These are phyloP conservation scores for Lumnitzera racemosa DNA, from an alignment of 345 rosid genomes.

Conservation along the genomic window DNA sequence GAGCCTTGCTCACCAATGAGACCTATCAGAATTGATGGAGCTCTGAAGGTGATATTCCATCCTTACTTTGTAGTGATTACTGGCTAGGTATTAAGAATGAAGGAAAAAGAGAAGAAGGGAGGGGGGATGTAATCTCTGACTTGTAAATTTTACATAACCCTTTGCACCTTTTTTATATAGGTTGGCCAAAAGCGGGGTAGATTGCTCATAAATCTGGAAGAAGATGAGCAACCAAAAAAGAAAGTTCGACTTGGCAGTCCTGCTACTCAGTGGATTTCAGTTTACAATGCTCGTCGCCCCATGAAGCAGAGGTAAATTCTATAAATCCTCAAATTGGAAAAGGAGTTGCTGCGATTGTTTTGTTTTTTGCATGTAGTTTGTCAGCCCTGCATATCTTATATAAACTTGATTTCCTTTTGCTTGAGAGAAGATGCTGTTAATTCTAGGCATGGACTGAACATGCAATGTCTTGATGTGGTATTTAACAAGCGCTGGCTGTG, in stretches of 20 bases:
- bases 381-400: no score
- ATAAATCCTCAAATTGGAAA: neutral
- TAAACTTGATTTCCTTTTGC: no score
- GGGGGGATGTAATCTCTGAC: no score
- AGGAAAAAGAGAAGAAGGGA: no score
- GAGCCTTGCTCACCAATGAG: slow-evolving; percentile 58
- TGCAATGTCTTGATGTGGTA: no score
- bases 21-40: slow-evolving; percentile 96
- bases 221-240: slow-evolving; percentile 88
- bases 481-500: no score
- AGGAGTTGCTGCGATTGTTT: no score
- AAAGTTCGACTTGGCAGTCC: slow-evolving; percentile 83
- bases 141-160: neutral
- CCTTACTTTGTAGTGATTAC: neutral
- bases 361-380: no score
- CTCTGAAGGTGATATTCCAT: slow-evolving; percentile 58
- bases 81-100: no score
- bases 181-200: slow-evolving; percentile 86
- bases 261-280: slow-evolving; percentile 91
- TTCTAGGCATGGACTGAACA: no score
- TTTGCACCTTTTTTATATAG: slow-evolving; percentile 22
- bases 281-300: slow-evolving; percentile 84
- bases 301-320: slow-evolving; percentile 78
- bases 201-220: slow-evolving; percentile 63
- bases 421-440: no score